Percentiles rank a stretch among this genome's conserved stretches.
Evolutionary conservation across 169 alveolate species (phyloP).

Genomic region (Plasmodium gonderi): DNA sequence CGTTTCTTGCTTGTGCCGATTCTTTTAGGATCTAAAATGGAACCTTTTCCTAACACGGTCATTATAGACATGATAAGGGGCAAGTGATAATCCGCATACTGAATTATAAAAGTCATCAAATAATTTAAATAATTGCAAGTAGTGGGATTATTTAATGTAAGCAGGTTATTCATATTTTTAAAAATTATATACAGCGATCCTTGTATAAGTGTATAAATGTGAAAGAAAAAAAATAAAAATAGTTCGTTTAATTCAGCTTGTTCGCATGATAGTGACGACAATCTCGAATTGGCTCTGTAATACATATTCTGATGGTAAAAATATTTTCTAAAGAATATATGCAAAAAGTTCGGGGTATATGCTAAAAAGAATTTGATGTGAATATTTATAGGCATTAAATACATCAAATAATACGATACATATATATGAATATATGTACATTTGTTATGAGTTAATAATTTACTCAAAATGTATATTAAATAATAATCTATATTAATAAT

Average conservation of each 20-base stretch:
- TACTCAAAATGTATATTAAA: conserved; percentile 49
- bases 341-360: conserved; percentile 52
- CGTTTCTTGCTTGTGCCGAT: too few relatives aligned
- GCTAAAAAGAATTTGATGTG: conserved; percentile 64
- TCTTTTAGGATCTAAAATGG: neutral
- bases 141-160: conserved; percentile 13
- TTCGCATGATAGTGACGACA: conserved; percentile 10
- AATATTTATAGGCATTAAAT: conserved; percentile 68
- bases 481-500: conserved; percentile 66
- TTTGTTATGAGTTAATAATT: conserved; percentile 67
- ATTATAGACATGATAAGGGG: conserved; percentile 40
- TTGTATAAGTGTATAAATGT: conserved; percentile 67
- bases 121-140: conserved; percentile 27
- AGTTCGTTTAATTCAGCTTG: conserved; percentile 49
- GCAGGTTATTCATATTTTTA: conserved; percentile 16
- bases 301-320: conserved; percentile 50
- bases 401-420: conserved; percentile 51
- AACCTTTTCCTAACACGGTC: neutral
- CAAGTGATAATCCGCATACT: conserved; percentile 69
- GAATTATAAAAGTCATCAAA: conserved; percentile 26
- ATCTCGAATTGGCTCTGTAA: too few relatives aligned
- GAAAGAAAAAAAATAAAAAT: conserved; percentile 61
- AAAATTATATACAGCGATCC: conserved; percentile 48
- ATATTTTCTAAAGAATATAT: conserved; percentile 62
- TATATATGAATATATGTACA: conserved; percentile 73